Evolutionary conservation across 345 rosid genomes (phyloP).

Genomic region (Arabidopsis thaliana): DNA sequence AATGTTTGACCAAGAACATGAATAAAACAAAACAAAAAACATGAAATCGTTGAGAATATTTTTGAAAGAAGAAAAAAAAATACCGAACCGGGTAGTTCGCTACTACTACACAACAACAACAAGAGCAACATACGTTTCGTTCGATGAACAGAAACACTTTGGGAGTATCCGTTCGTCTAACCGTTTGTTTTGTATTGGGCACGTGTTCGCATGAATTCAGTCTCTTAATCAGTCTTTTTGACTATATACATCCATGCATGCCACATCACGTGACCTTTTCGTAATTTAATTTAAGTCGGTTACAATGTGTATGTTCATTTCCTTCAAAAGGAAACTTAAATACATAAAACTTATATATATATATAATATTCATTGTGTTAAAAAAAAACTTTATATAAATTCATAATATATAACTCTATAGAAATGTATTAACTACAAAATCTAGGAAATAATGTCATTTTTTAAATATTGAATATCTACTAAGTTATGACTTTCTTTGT

Average conservation of each 20-base stretch:
- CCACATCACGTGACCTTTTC: not conserved
- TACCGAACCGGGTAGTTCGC: not conserved
- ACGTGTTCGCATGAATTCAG: constrained; percentile 9
- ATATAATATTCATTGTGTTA: not conserved
- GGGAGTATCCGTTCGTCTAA: not conserved
- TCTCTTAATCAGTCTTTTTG: not conserved
- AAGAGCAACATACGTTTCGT: not conserved
- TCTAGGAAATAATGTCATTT: not conserved
- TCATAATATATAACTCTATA: not conserved
- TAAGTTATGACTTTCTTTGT: not conserved
- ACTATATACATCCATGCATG: not conserved
- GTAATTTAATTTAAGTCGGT: not conserved
- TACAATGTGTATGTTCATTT: not conserved
- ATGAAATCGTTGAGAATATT: not conserved
- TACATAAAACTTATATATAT: too few relatives aligned
- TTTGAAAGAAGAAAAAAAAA: not conserved
- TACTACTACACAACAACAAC: not conserved
- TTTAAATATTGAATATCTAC: not conserved
- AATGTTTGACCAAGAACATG: constrained; percentile 7
- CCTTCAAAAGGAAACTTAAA: not conserved
- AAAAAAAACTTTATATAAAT: not conserved
- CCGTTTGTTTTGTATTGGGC: not conserved
- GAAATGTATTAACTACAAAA: not conserved
- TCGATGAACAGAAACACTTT: constrained; percentile 1
- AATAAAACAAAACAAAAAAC: not conserved